These are phyloP conservation scores for Nakaseomyces uthaithaninus DNA, from an alignment of 1,139 yeast genomes.

Conservation along the genomic window DNA sequence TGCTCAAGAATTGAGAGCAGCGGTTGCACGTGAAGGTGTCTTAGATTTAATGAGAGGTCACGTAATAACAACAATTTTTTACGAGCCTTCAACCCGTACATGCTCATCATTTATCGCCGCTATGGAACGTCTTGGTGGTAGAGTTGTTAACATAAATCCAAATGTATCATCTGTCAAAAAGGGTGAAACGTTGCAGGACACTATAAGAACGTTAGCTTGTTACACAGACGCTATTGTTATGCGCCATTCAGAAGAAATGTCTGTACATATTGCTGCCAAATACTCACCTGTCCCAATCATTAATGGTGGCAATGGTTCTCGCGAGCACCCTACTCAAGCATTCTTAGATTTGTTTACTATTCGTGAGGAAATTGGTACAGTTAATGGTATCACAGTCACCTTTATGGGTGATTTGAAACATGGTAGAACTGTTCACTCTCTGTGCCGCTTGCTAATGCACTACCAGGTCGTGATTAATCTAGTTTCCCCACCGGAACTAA, in stretches of 20 bases:
- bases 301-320: conserved; percentile 96
- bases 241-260: conserved; percentile 90
- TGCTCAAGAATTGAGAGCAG: conserved; percentile 96
- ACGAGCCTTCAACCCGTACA: conserved; percentile 97
- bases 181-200: conserved; percentile 97
- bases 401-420: conserved; percentile 98
- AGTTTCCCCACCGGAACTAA: conserved; percentile 82
- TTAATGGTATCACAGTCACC: conserved; percentile 94
- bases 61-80: conserved; percentile 88
- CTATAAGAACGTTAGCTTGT: conserved; percentile 88
- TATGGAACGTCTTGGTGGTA: conserved; percentile 99
- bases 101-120: conserved; percentile 97
- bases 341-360: conserved; percentile 94
- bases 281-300: conserved; percentile 95
- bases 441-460: conserved; percentile 81
- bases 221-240: conserved; percentile 95
- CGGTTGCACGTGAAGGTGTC: conserved; percentile 94
- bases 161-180: conserved; percentile 87
- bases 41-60: conserved; percentile 85
- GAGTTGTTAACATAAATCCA: conserved; percentile 82
- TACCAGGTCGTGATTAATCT: conserved; percentile 91
- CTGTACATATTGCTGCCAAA: conserved; percentile 91
- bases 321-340: conserved; percentile 99
- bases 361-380: conserved; percentile 98
- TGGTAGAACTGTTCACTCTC: conserved; percentile 97